A percentile compares a stretch with the other conserved stretches of the same genome.
Evolutionary conservation across 345 rosid species (phyloP).

Genomic region (Angophora floribunda): DNA sequence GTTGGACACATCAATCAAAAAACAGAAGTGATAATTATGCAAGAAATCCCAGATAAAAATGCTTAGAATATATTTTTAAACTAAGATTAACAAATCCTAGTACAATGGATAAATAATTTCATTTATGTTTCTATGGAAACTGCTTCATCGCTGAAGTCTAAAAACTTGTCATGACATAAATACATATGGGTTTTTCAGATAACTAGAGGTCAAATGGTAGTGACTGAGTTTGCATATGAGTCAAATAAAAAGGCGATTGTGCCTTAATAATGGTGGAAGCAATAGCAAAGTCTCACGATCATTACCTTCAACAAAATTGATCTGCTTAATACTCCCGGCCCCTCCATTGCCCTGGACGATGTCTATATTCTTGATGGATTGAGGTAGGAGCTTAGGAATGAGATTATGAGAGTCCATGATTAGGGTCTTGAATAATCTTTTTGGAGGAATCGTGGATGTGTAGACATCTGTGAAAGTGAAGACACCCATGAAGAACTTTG

Average conservation of each 20-base stretch:
- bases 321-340: conserved; percentile 12
- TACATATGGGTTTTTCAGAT: not conserved
- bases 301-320: conserved; percentile 13
- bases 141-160: not conserved
- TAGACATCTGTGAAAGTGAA: conserved; percentile 7
- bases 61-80: not conserved
- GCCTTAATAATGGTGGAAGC: not conserved
- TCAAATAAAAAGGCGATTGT: not conserved
- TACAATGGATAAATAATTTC: not conserved
- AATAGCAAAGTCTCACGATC: not conserved
- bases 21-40: not conserved
- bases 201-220: not conserved
- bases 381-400: conserved; percentile 20
- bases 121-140: not conserved
- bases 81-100: not conserved
- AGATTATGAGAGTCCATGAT: conserved; percentile 12
- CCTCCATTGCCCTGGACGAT: conserved; percentile 27
- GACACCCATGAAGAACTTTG: conserved; percentile 5
- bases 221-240: not conserved
- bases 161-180: not conserved
- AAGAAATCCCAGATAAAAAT: not conserved
- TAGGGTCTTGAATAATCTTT: conserved; percentile 16
- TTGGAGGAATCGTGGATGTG: conserved; percentile 9
- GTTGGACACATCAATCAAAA: not conserved
- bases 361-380: conserved; percentile 9